Base-by-base conservation (phyloP, 371 early-diverging fungal species). In the Catenaria anguillulae region DNA sequence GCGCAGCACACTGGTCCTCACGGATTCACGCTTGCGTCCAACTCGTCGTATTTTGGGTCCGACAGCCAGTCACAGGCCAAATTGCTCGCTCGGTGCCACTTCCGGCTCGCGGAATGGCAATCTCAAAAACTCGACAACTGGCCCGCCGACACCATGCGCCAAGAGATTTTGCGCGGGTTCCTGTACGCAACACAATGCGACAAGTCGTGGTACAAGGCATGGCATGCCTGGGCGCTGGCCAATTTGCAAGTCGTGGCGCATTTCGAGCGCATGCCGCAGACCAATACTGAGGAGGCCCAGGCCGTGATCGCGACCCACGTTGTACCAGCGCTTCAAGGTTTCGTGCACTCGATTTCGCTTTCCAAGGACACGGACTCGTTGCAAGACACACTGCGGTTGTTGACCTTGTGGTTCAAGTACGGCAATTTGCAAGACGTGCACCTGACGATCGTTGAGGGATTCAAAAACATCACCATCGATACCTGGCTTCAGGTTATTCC, bases 401-500 rank as follows among this genome's bases (percentile, higher is more conserved):
- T 98, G 62, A 95, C 97, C 0, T 74, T 95, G 36, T 93, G 93
- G 96, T 97, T 98, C 73, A 93, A 93, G 71, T 93, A 91, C 70
- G 96, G 93, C 2, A 84, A 87, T 65, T 84, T 88, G 33, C 78
- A 79, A 13, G 89, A 93, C 62, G 96, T 98, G 31, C 85, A 88
- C 63, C 72, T 76, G 21, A 90, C 92, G 4, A 84, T 98, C 52
- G 80, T 76, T 4, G 90, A 91, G 61, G 93, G 93, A 0, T 90
- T 94, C 71, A 82, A 82, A 35, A 83, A 77, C n/a, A 92, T 97
- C 34, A 86, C 84, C 65, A 87, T 94, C 60, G 93, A 93, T 59
- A 93, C 93, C 0, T 97, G 97, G 98, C 75, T 97, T 34, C 93
- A 97, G 71, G 98, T 97, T 24, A 97, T 98, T 66, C 98, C 98